phyloP scores from a whole-genome alignment of 2,329 filamentous ascomycete genomes.

The Myriosclerotinia scirpicola region DNA sequence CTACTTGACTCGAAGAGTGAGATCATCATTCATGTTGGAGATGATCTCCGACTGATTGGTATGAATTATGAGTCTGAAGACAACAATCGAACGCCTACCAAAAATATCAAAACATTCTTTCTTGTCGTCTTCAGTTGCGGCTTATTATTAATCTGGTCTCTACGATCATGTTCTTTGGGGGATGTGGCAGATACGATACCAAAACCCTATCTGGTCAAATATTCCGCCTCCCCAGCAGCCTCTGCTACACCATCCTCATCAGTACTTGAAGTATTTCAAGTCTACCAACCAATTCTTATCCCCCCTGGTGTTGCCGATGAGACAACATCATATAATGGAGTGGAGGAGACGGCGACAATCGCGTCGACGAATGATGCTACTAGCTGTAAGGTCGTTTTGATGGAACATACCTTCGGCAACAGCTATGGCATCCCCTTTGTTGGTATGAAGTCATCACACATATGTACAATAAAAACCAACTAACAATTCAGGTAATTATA shows the following conservation, averaged over 20 bases:
- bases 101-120: conserved; percentile 8
- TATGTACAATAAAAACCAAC: conserved; percentile 21
- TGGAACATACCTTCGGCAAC: conserved; percentile 68
- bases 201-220: conserved; percentile 29
- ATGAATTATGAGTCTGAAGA: not conserved
- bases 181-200: not conserved
- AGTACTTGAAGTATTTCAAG: conserved; percentile 64
- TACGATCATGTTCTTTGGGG: conserved; percentile 9
- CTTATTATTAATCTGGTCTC: conserved; percentile 24
- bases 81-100: not conserved
- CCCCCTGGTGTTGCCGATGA: conserved; percentile 46
- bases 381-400: conserved; percentile 57
- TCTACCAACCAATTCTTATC: conserved; percentile 64
- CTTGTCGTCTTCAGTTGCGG: conserved; percentile 8
- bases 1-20: conserved; percentile 2
- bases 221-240: conserved; percentile 30
- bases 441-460: conserved; percentile 48
- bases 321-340: conserved; percentile 37
- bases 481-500: conserved; percentile 55
- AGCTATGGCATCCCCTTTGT: conserved; percentile 75
- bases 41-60: not conserved
- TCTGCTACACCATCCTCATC: conserved; percentile 32
- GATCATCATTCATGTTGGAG: not conserved
- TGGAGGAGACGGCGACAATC: conserved; percentile 32
- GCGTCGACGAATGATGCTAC: conserved; percentile 34